A percentile compares a stretch with the other conserved stretches of the same genome.
Conservation (phyloP, 768 basidiomycete genomes). For the Rossbeevera mucosa region DNA sequence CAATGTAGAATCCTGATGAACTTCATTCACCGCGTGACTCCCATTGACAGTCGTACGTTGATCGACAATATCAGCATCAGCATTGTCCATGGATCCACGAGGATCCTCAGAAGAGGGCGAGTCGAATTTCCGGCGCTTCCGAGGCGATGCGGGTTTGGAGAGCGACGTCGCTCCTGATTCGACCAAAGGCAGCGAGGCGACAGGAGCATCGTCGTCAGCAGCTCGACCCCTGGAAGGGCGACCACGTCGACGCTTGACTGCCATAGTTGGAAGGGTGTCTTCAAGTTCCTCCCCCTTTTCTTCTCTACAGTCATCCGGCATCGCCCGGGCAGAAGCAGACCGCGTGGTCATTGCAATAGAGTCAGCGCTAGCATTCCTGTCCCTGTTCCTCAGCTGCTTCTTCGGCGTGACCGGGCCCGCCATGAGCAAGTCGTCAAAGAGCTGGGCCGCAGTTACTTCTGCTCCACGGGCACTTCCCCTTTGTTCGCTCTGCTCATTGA, state of each 20-base stretch:
- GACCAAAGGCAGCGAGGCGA: neutral
- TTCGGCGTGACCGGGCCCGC: slow-evolving; percentile 20
- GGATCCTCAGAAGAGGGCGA: slow-evolving; percentile 30
- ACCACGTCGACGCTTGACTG: slow-evolving; percentile 32
- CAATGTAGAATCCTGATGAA: neutral
- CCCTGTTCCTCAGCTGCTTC: slow-evolving; percentile 14
- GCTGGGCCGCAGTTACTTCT: slow-evolving; percentile 26
- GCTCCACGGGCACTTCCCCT: neutral
- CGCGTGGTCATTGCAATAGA: slow-evolving; percentile 17
- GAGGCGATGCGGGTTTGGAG: slow-evolving; percentile 25
- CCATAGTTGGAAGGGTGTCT: slow-evolving; percentile 1
- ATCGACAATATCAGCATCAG: slow-evolving; percentile 3
- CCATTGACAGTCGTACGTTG: slow-evolving; percentile 13
- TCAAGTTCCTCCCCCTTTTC: slow-evolving; percentile 7
- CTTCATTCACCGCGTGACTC: slow-evolving; percentile 17
- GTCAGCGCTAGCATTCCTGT: slow-evolving; percentile 14
- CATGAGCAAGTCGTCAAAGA: slow-evolving; percentile 29
- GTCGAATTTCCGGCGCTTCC: slow-evolving; percentile 45
- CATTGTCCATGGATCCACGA: slow-evolving; percentile 5
- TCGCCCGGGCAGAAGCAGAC: slow-evolving; percentile 17
- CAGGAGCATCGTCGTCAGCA: slow-evolving; percentile 5
- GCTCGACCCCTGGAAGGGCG: slow-evolving; percentile 28
- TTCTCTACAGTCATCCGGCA: slow-evolving; percentile 11
- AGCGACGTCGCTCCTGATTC: slow-evolving; percentile 11
- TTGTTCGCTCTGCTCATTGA: slow-evolving; percentile 17